Percentiles rank a stretch among this genome's conserved stretches.
These are phyloP conservation scores for Populus hybrid DNA, from an alignment of 441 rosid species.

Conservation along the genomic window DNA sequence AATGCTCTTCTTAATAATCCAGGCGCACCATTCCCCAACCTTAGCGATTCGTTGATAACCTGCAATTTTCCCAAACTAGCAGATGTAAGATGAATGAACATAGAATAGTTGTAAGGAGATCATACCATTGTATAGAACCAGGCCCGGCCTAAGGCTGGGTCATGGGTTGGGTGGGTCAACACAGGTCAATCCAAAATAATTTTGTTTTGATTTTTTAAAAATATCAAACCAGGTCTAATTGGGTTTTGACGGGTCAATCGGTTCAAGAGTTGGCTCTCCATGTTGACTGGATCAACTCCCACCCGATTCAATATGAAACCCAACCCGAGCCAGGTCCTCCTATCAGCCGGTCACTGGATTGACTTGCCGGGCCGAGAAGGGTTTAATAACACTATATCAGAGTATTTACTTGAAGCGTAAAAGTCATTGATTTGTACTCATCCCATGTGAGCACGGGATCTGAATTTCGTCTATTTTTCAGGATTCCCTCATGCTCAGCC, in stretches of 20 bases:
- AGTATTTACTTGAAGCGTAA: background rate
- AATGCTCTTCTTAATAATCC: conserved; percentile 21
- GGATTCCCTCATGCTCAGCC: background rate
- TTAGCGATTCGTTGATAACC: conserved; percentile 33
- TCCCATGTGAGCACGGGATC: background rate
- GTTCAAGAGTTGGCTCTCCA: no score
- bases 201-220: no score
- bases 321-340: no score
- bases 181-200: no score
- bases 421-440: background rate
- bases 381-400: conserved; percentile 20
- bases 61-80: background rate
- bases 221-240: no score
- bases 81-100: background rate
- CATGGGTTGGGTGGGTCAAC: no score
- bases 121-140: no score
- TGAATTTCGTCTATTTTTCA: background rate
- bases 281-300: no score
- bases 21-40: conserved; percentile 21
- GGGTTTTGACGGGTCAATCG: no score
- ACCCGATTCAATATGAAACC: no score
- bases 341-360: no score
- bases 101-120: background rate
- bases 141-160: no score
- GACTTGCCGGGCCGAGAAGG: background rate